Percentiles rank a stretch among this genome's conserved stretches.
These are phyloP conservation scores for Castanospermum australe DNA, from an alignment of 306 rosid species.

Conservation along the genomic window DNA sequence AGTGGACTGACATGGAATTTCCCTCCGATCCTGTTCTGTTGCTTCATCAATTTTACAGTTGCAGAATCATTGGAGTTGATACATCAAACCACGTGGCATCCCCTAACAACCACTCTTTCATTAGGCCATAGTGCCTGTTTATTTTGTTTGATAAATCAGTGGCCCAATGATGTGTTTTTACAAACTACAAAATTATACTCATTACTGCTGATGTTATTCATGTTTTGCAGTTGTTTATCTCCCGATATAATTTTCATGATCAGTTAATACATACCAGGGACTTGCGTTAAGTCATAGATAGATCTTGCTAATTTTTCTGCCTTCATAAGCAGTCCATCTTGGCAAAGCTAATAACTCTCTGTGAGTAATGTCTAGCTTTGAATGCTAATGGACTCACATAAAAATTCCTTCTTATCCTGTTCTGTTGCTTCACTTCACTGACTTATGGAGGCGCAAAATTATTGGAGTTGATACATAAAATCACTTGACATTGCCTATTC, in stretches of 20 bases:
- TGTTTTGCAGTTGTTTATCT: no score
- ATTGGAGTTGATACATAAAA: conserved; percentile 44
- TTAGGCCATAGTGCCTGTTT: neutral
- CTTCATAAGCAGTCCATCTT: no score
- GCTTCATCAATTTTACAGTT: conserved; percentile 28
- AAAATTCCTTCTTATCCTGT: conserved; percentile 32
- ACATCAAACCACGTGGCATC: conserved; percentile 12
- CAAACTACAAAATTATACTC: no score
- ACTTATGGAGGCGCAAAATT: conserved; percentile 41
- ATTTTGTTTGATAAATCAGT: no score
- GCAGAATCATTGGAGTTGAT: conserved; percentile 48
- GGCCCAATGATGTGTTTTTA: no score
- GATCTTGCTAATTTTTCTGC: no score
- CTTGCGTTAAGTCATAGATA: no score
- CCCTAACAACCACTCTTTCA: neutral
- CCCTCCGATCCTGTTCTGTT: conserved; percentile 47
- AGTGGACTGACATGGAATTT: conserved; percentile 40
- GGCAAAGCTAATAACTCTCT: conserved; percentile 56
- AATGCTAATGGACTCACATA: conserved; percentile 65
- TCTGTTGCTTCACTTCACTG: conserved; percentile 33
- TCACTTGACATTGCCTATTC: neutral
- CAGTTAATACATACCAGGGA: no score
- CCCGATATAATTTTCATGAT: no score
- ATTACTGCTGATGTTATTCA: no score
- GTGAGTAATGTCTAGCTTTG: conserved; percentile 53